These are phyloP conservation scores for Mucor lusitanicus DNA, from an alignment of 371 early-diverging fungal genomes.

Conservation along the genomic window DNA sequence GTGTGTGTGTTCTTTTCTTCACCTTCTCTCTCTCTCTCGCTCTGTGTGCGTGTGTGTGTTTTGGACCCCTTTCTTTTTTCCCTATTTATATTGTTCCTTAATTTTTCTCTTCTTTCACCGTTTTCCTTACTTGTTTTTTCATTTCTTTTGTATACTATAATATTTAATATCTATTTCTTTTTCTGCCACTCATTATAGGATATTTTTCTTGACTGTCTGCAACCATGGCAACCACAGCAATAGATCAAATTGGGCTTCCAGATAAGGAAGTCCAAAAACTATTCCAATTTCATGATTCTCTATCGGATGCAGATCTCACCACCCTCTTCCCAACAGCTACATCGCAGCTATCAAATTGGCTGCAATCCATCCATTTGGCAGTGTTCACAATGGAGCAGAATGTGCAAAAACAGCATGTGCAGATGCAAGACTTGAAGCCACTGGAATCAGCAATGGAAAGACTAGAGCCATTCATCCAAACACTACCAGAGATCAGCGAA, in stretches of 20 bases:
- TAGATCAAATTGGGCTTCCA: constrained; percentile 23
- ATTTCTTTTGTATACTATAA: background rate
- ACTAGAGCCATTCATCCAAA: constrained; percentile 52
- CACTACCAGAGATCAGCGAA: constrained; percentile 49
- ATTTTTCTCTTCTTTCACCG: background rate
- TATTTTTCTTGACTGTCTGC: constrained; percentile 1
- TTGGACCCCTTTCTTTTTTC: background rate
- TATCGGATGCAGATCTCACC: constrained; percentile 38
- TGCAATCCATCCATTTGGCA: constrained; percentile 40
- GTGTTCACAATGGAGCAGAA: constrained; percentile 42
- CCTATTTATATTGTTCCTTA: constrained; percentile 1
- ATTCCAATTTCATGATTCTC: constrained; percentile 35
- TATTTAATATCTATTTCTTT: background rate
- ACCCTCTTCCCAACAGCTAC: constrained; percentile 38
- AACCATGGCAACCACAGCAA: constrained; percentile 1
- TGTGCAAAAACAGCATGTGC: background rate
- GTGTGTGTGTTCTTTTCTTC: background rate
- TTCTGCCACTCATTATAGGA: background rate
- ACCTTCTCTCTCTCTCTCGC: background rate
- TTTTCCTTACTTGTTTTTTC: background rate
- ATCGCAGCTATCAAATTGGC: constrained; percentile 38
- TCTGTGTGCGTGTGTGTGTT: background rate
- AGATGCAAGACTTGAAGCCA: constrained; percentile 2
- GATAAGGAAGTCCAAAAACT: constrained; percentile 35
- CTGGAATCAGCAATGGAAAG: constrained; percentile 47